Evolutionary conservation across 345 rosid genomes (phyloP).

Genomic region (Salix koriyanagi): DNA sequence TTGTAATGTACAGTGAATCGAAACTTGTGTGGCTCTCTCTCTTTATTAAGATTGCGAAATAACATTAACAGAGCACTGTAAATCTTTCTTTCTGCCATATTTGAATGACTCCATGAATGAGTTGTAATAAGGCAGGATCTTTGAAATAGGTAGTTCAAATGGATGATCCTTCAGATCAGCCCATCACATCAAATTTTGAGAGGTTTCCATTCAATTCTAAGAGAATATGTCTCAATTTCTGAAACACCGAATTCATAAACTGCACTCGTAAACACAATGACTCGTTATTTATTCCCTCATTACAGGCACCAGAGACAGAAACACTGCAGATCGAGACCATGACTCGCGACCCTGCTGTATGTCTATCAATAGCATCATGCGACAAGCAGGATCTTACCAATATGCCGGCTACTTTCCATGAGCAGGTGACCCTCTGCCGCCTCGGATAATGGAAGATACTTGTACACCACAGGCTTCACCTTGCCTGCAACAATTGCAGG

Average conservation of each 20-base stretch:
- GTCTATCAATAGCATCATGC: conserved; percentile 25
- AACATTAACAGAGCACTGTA: neutral
- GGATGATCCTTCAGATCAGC: neutral
- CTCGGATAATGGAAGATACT: conserved; percentile 45
- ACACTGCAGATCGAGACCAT: neutral
- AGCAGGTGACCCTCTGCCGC: conserved; percentile 72
- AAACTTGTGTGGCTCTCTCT: neutral
- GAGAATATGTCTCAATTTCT: neutral
- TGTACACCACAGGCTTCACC: conserved; percentile 67
- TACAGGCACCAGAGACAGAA: neutral
- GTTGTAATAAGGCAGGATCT: neutral
- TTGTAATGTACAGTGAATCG: neutral
- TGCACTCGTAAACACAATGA: neutral
- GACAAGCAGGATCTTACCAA: conserved; percentile 74
- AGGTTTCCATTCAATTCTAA: neutral
- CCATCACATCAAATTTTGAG: neutral
- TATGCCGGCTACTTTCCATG: conserved; percentile 71
- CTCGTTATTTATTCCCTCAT: neutral
- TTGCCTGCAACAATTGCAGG: conserved; percentile 68
- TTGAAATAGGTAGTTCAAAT: neutral
- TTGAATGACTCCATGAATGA: neutral
- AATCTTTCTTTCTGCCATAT: neutral
- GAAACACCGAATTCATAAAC: neutral
- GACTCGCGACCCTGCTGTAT: neutral
- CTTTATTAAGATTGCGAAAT: neutral